Evolutionary conservation across 163 green algal genomes (phyloP).

Genomic region (Smithsoniella earleae): DNA sequence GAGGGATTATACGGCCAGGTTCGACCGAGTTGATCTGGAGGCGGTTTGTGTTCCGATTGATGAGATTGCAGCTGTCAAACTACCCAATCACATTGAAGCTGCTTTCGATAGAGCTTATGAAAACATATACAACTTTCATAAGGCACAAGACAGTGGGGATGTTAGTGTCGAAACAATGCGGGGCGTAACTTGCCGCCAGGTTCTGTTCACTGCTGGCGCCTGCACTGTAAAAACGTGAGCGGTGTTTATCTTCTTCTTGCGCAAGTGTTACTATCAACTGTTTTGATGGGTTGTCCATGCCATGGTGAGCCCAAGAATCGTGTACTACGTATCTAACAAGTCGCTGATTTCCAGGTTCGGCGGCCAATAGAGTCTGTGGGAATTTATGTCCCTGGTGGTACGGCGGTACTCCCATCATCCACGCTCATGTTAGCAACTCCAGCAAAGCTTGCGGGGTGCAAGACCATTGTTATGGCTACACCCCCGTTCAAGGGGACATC

Average conservation of each 20-base stretch:
- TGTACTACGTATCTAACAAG: too few species aligned
- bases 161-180: slow-evolving; percentile 93
- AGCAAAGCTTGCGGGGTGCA: slow-evolving; percentile 84
- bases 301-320: too few species aligned
- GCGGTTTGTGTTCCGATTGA: slow-evolving; percentile 59
- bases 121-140: slow-evolving; percentile 93
- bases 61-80: slow-evolving; percentile 65
- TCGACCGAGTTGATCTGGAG: slow-evolving; percentile 74
- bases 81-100: slow-evolving; percentile 54
- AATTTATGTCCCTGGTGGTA: slow-evolving; percentile 96
- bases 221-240: too few species aligned
- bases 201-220: too few species aligned
- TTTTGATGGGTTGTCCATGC: too few species aligned
- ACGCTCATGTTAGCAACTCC: slow-evolving; percentile 93
- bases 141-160: slow-evolving; percentile 58
- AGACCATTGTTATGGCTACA: slow-evolving; percentile 89
- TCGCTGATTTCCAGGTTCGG: background rate
- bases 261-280: too few species aligned
- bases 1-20: slow-evolving; percentile 75
- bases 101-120: slow-evolving; percentile 89
- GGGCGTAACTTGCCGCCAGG: slow-evolving; percentile 76
- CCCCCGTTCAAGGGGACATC: slow-evolving; percentile 47
- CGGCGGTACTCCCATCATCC: slow-evolving; percentile 82
- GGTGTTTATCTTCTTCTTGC: too few species aligned
- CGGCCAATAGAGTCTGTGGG: slow-evolving; percentile 57